These are phyloP conservation scores for Termitomyces sp. DNA, from an alignment of 768 basidiomycete genomes.

Conservation along the genomic window DNA sequence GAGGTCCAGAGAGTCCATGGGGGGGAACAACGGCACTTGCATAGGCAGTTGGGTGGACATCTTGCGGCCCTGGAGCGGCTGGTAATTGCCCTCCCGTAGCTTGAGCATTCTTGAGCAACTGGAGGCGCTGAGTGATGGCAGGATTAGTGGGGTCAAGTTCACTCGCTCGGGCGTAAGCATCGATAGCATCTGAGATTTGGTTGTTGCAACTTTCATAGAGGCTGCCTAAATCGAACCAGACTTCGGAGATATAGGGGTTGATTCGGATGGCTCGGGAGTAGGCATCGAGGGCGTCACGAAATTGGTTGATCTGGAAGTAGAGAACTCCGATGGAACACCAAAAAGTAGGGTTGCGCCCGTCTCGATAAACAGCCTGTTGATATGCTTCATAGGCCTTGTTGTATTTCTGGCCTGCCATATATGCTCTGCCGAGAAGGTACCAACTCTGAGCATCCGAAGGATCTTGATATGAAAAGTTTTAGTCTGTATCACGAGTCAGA, in stretches of 20 bases:
- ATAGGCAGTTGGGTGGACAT: conserved; percentile 95
- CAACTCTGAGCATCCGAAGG: conserved; percentile 95
- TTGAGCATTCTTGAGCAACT: conserved; percentile 78
- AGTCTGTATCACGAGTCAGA: background rate
- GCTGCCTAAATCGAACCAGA: conserved; percentile 96
- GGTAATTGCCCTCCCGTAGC: conserved; percentile 70
- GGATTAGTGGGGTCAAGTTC: conserved; percentile 89
- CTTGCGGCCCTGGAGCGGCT: conserved; percentile 89
- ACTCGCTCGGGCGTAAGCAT: conserved; percentile 92
- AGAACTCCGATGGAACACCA: conserved; percentile 99
- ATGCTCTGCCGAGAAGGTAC: conserved; percentile 97
- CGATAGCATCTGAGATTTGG: conserved; percentile 97
- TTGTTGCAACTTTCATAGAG: conserved; percentile 99
- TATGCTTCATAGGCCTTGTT: conserved; percentile 99
- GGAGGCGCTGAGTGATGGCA: conserved; percentile 78
- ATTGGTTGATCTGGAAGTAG: conserved; percentile 99
- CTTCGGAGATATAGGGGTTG: conserved; percentile 94
- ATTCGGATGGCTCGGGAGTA: conserved; percentile 99
- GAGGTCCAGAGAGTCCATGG: conserved; percentile 64
- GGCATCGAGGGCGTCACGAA: conserved; percentile 96
- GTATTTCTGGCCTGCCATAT: conserved; percentile 98
- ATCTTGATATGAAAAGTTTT: conserved; percentile 45
- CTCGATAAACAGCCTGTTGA: conserved; percentile 98
- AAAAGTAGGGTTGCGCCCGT: conserved; percentile 98
- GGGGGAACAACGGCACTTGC: conserved; percentile 75